Conservation (phyloP, 345 rosid species). For the Erodium maritimum region DNA sequence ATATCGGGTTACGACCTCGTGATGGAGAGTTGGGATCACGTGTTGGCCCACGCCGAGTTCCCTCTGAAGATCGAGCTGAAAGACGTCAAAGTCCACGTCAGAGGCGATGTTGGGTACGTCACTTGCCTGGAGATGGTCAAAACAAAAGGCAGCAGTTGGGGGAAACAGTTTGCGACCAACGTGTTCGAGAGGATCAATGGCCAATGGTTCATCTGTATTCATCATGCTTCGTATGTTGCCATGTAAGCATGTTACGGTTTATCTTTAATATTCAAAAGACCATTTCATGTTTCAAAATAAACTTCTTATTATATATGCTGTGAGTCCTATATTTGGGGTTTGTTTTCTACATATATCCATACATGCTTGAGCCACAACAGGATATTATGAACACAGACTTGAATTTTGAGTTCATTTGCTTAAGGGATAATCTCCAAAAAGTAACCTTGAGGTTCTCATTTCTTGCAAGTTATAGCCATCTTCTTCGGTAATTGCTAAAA, state of each 20-base stretch:
- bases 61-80: slow-evolving; percentile 68
- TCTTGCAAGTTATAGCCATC: too few species aligned
- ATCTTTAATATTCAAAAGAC: too few species aligned
- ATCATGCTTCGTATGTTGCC: slow-evolving; percentile 53
- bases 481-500: too few species aligned
- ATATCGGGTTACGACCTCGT: slow-evolving; percentile 65
- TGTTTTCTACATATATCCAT: too few species aligned
- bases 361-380: too few species aligned
- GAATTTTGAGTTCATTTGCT: too few species aligned
- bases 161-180: slow-evolving; percentile 81
- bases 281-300: too few species aligned
- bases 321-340: too few species aligned
- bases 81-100: slow-evolving; percentile 53
- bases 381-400: too few species aligned
- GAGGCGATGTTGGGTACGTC: slow-evolving; percentile 69
- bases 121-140: slow-evolving; percentile 73
- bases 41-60: slow-evolving; percentile 82
- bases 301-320: too few species aligned
- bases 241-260: not conserved
- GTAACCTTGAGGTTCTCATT: too few species aligned
- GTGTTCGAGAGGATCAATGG: slow-evolving; percentile 76
- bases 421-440: too few species aligned
- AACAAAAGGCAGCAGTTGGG: slow-evolving; percentile 91
- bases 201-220: slow-evolving; percentile 66
- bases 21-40: slow-evolving; percentile 90